Base-by-base conservation (phyloP, 345 rosid genomes). In the Dovyalis caffra region DNA sequence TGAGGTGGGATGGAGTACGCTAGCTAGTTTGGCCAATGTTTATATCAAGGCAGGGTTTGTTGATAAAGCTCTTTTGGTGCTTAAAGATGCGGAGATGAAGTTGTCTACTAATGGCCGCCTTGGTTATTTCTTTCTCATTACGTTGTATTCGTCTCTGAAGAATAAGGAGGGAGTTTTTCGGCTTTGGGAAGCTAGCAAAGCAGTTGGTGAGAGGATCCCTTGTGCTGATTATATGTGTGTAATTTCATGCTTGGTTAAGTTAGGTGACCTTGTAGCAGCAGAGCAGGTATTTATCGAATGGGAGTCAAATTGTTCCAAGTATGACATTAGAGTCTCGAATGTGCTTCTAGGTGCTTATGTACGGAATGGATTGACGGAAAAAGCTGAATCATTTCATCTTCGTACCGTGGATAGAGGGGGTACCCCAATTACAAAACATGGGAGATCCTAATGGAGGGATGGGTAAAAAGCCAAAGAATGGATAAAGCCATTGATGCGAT, bases 361-460 rank as follows among this genome's bases (percentile, higher is more conserved):
- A 18, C 82, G 85, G 64, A 80, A 72, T 62, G 89, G 89, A 53
- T 8, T 81, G 68, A 83, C 83, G 51, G 51, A 8, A 26, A 83
- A 83, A 80, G 90, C 88, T 8, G 88, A 89, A 80, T 53, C 80
- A 0, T 72, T 90, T 57, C 88, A 90, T 72, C 34, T 29, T 5
- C 86, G 37, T 38, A 78, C 85, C 23, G 66, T 89, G 73, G 80
- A 80, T 75, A 85, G 75, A 78, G 91, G 92, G 92, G 92, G 62
- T 40, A 38, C 62, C 92, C 95, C 23, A 90, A 90, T 75, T 88
- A 83, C 75, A 90, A 88, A 83, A 89, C 92, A n/a, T 90, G 92
- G 95, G 95, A 90, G 60, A 90, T 90, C 65, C 77, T 90, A 21
- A 83, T 77, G 83, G 92, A 90, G 78, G 92, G 90, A 32, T 86